Evolutionary conservation across 2,329 filamentous ascomycete species (phyloP).

Genomic region (Diaporthe sp.): DNA sequence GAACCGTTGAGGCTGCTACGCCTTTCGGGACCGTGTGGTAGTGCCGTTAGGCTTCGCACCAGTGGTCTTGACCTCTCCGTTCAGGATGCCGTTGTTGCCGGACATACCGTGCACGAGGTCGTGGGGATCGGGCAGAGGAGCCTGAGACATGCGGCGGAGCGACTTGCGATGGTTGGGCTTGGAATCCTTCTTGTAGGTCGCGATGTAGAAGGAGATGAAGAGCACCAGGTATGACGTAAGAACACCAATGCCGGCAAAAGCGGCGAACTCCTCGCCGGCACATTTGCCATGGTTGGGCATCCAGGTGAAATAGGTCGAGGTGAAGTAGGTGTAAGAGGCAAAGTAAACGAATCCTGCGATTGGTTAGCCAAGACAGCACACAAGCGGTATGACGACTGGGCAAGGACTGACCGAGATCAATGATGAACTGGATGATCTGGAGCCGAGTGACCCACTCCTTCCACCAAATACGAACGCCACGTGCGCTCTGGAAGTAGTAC

Average conservation of each 20-base stretch:
- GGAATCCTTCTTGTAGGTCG: slow-evolving; percentile 88
- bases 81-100: slow-evolving; percentile 58
- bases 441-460: slow-evolving; percentile 99
- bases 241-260: slow-evolving; percentile 91
- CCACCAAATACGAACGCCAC: slow-evolving; percentile 97
- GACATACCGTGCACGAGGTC: slow-evolving; percentile 73
- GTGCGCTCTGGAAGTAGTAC: slow-evolving; percentile 99
- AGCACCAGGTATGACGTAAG: slow-evolving; percentile 95
- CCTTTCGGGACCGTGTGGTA: slow-evolving; percentile 78
- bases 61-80: slow-evolving; percentile 66
- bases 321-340: slow-evolving; percentile 98
- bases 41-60: slow-evolving; percentile 71
- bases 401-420: slow-evolving; percentile 85
- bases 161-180: slow-evolving; percentile 80
- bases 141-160: slow-evolving; percentile 75
- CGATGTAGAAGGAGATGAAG: slow-evolving; percentile 99
- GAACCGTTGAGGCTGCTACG: slow-evolving; percentile 57
- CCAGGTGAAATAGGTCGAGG: slow-evolving; percentile 87
- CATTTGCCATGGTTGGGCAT: slow-evolving; percentile 88
- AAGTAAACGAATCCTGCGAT: slow-evolving; percentile 93
- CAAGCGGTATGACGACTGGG: background rate
- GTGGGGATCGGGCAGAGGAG: slow-evolving; percentile 84
- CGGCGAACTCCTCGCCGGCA: slow-evolving; percentile 96
- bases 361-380: slow-evolving; percentile 34
- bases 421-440: slow-evolving; percentile 97